phyloP scores from a whole-genome alignment of 148 eudicot species.

The Vaccinium myrtillus region DNA sequence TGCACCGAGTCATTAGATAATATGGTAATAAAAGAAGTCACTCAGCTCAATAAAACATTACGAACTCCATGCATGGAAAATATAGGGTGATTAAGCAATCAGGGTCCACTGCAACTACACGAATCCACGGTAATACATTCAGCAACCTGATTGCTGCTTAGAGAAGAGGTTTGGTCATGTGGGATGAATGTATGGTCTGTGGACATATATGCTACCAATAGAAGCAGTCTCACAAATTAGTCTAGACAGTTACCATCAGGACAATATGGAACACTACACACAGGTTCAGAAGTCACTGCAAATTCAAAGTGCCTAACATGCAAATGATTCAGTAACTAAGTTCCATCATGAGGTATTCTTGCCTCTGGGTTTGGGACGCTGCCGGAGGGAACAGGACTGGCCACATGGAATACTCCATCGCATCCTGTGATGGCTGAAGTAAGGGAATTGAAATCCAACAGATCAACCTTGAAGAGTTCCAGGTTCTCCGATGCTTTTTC shows the following conservation, averaged over 20 bases:
- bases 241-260: background rate
- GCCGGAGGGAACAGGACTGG: constrained; percentile 39
- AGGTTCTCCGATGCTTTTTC: constrained; percentile 36
- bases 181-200: background rate
- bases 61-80: background rate
- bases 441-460: constrained; percentile 35
- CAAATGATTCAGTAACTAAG: constrained; percentile 1
- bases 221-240: background rate
- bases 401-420: constrained; percentile 44
- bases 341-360: constrained; percentile 7
- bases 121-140: background rate
- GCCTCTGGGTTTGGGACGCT: constrained; percentile 40
- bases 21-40: background rate
- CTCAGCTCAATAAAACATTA: background rate
- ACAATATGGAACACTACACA: background rate
- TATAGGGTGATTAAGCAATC: background rate
- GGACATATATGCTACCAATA: background rate
- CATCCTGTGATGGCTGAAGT: constrained; percentile 41
- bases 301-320: background rate
- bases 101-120: background rate
- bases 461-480: constrained; percentile 36
- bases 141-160: background rate
- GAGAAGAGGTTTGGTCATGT: background rate
- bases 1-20: constrained; percentile 14
- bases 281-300: background rate